Evolutionary conservation across 768 basidiomycete genomes (phyloP).

Genomic region (Trametes punicea): DNA sequence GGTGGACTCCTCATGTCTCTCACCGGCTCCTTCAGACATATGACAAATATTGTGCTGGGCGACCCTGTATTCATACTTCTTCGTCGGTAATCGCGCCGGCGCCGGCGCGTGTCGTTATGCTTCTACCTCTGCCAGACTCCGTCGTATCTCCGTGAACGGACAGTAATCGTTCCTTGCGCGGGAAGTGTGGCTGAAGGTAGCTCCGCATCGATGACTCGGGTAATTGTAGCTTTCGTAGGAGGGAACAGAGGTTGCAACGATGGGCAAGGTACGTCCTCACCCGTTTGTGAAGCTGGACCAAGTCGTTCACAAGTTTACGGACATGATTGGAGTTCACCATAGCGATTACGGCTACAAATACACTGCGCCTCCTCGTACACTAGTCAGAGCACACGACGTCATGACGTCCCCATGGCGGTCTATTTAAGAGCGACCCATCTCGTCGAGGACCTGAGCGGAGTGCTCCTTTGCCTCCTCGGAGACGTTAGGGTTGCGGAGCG

Average conservation of each 20-base stretch:
- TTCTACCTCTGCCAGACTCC: background rate
- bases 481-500: constrained; percentile 52
- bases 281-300: too few relatives aligned
- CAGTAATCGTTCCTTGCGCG: too few relatives aligned
- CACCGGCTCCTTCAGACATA: constrained; percentile 87
- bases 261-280: too few relatives aligned
- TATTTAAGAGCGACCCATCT: constrained; percentile 26
- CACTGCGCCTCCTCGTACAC: constrained; percentile 1
- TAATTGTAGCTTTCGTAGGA: too few relatives aligned
- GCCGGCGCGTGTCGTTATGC: background rate
- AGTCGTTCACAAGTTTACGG: too few relatives aligned
- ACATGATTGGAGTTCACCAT: background rate
- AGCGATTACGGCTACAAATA: background rate
- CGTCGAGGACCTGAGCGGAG: constrained; percentile 43
- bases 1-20: constrained; percentile 94
- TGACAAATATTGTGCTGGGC: constrained; percentile 88
- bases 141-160: background rate
- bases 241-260: too few relatives aligned
- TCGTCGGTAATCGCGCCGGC: constrained; percentile 53
- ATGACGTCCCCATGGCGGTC: background rate
- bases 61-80: constrained; percentile 90
- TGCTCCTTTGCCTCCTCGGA: constrained; percentile 51
- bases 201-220: too few relatives aligned
- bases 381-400: background rate
- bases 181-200: too few relatives aligned